Percentiles rank a stretch among this genome's conserved stretches.
These are phyloP conservation scores for Xylaria multiplex DNA, from an alignment of 2,329 filamentous ascomycete species.

Conservation along the genomic window DNA sequence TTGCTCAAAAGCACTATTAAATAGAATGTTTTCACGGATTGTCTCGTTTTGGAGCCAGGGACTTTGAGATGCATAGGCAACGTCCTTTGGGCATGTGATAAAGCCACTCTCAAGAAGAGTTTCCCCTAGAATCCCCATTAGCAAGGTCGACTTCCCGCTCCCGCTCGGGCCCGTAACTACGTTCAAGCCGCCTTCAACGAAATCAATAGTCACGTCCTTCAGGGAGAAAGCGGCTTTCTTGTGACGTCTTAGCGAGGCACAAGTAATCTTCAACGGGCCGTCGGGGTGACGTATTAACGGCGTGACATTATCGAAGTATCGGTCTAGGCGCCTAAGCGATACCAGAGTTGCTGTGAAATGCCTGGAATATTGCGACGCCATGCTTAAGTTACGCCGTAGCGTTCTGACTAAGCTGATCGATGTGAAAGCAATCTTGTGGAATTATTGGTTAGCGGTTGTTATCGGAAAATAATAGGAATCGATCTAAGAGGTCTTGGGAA, in stretches of 20 bases:
- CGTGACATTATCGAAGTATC: slow-evolving; percentile 62
- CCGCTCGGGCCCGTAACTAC: slow-evolving; percentile 65
- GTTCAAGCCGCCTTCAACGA: slow-evolving; percentile 64
- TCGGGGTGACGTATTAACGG: slow-evolving; percentile 59
- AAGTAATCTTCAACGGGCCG: slow-evolving; percentile 59
- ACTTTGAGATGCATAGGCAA: slow-evolving; percentile 67
- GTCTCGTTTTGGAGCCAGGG: slow-evolving; percentile 68
- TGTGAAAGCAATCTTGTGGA: slow-evolving; percentile 62
- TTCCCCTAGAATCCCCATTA: slow-evolving; percentile 65
- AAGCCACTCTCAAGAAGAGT: slow-evolving; percentile 60
- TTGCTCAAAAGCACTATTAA: slow-evolving; percentile 62
- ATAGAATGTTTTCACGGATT: slow-evolving; percentile 65
- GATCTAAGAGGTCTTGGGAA: background rate
- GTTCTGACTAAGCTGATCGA: slow-evolving; percentile 64
- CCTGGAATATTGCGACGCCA: slow-evolving; percentile 58
- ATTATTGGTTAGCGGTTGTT: slow-evolving; percentile 1
- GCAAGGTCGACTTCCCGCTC: slow-evolving; percentile 66
- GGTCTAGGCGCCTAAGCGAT: slow-evolving; percentile 63
- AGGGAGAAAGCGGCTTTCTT: slow-evolving; percentile 62
- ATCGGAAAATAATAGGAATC: background rate
- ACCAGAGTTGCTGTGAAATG: slow-evolving; percentile 56
- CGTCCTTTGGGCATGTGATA: slow-evolving; percentile 60
- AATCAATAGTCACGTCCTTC: slow-evolving; percentile 60
- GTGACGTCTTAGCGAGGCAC: slow-evolving; percentile 61
- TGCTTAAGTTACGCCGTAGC: slow-evolving; percentile 62